Evolutionary conservation across 257 asterid genomes (phyloP).

Genomic region (Petunia axillaris): DNA sequence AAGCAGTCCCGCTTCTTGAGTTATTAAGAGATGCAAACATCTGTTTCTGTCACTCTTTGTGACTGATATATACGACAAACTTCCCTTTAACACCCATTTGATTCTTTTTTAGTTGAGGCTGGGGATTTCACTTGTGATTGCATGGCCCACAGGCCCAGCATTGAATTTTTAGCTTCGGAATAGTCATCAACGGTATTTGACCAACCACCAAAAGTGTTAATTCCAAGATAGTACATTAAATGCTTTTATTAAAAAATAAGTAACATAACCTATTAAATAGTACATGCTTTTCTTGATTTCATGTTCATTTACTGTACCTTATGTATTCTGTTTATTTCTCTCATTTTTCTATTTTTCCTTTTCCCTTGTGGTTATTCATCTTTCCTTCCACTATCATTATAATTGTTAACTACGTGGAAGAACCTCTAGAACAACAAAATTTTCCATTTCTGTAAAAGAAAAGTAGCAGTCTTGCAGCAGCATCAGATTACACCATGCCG

Average conservation of each 20-base stretch:
- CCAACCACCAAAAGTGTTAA: conserved; percentile 1
- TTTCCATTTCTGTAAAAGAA: background rate
- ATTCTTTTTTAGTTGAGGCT: background rate
- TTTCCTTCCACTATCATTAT: background rate
- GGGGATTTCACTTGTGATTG: background rate
- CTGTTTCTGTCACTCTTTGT: conserved; percentile 8
- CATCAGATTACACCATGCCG: background rate
- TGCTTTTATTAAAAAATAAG: background rate
- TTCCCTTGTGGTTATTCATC: background rate
- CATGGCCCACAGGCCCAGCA: background rate
- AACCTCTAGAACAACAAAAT: conserved; percentile 10
- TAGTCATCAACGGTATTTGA: background rate
- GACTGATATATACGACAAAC: background rate
- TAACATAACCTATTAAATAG: conserved; percentile 9
- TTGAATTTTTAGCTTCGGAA: conserved; percentile 5
- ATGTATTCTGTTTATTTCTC: background rate
- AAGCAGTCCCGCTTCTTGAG: conserved; percentile 21
- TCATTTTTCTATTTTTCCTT: background rate
- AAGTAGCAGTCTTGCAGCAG: background rate
- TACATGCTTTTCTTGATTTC: conserved; percentile 24
- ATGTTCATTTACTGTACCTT: conserved; percentile 17
- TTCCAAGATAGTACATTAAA: background rate
- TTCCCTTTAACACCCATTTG: background rate
- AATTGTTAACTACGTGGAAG: conserved; percentile 1
- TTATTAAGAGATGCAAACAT: conserved; percentile 5